Evolutionary conservation across 306 rosid species (phyloP).

Genomic region (Castanea mollissima): DNA sequence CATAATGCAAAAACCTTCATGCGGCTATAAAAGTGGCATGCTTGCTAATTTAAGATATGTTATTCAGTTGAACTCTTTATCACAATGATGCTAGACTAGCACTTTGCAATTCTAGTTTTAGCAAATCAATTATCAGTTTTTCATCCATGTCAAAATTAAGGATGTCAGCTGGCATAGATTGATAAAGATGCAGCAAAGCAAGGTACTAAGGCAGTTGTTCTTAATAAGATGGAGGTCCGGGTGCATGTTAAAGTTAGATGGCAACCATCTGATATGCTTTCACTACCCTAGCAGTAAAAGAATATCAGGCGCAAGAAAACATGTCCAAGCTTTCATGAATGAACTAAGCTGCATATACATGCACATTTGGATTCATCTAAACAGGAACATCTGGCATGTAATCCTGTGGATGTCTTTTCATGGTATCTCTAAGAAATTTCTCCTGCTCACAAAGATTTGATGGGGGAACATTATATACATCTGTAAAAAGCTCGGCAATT

Average conservation of each 20-base stretch:
- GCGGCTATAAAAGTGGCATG: too few relatives aligned
- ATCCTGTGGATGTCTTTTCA: slow-evolving; percentile 51
- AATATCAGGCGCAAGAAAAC: neutral
- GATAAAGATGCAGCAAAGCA: neutral
- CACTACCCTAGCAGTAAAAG: neutral
- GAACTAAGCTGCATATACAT: neutral
- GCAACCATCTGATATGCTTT: neutral
- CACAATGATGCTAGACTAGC: too few relatives aligned
- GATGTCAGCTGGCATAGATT: neutral
- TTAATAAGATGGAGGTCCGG: neutral
- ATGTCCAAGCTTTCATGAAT: neutral
- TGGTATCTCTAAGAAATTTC: slow-evolving; percentile 55
- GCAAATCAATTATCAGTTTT: too few relatives aligned
- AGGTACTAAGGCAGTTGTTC: neutral
- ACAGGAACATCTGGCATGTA: slow-evolving; percentile 57
- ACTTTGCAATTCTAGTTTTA: neutral
- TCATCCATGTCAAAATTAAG: too few relatives aligned
- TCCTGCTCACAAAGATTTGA: slow-evolving; percentile 79
- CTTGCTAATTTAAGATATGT: too few relatives aligned
- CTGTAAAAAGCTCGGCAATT: slow-evolving; percentile 62
- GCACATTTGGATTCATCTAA: slow-evolving; percentile 13
- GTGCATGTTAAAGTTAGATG: neutral
- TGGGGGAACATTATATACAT: slow-evolving; percentile 75
- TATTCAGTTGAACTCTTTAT: too few relatives aligned
- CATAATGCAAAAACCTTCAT: too few relatives aligned